phyloP scores from a whole-genome alignment of 305 asterid genomes.

The Fraxinus platypoda region DNA sequence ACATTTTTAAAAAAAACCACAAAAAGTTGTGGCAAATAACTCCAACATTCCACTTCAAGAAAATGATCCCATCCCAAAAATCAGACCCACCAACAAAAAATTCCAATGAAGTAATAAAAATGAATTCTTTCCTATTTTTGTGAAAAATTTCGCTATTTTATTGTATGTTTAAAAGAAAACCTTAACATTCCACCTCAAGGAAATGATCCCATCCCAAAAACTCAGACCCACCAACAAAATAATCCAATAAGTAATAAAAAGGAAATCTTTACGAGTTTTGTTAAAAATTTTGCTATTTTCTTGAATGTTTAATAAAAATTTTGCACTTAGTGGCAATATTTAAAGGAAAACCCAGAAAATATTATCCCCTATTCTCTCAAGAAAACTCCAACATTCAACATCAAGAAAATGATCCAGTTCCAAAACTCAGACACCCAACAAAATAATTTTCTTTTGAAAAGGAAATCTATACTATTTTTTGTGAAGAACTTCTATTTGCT shows the following conservation, averaged over 20 bases:
- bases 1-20: background rate
- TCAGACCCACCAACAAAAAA: background rate
- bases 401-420: background rate
- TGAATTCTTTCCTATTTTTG: background rate
- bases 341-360: background rate
- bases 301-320: background rate
- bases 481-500: background rate
- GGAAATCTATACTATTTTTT: background rate
- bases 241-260: background rate
- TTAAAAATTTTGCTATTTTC: background rate
- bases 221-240: background rate
- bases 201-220: constrained; percentile 26
- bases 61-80: background rate
- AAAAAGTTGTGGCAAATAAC: background rate
- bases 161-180: background rate
- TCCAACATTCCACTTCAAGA: background rate
- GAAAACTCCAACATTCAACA: background rate
- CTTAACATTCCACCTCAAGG: constrained; percentile 24
- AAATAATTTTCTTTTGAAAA: background rate
- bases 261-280: background rate
- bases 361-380: background rate
- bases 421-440: background rate
- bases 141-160: background rate
- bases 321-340: constrained; percentile 2
- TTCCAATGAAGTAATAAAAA: background rate